Evolutionary conservation across 164 flowering plant genomes (phyloP).

Genomic region (Berberis vulgaris): DNA sequence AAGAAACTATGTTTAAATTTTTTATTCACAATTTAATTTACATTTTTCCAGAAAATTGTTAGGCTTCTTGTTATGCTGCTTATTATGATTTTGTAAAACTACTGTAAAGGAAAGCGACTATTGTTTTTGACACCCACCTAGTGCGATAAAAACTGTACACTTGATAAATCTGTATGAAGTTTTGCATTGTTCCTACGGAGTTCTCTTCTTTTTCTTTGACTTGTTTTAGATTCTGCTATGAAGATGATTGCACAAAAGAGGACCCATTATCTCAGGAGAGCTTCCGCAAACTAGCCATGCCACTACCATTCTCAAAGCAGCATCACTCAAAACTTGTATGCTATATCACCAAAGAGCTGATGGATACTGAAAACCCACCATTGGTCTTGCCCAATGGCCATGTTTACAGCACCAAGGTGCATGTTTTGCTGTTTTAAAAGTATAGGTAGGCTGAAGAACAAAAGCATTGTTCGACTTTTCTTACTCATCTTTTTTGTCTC

Average conservation of each 20-base stretch:
- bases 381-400: conserved; percentile 91
- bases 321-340: conserved; percentile 97
- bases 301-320: conserved; percentile 93
- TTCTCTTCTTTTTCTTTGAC: conserved; percentile 12
- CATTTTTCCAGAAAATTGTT: no score
- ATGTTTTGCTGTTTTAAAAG: neutral
- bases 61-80: no score
- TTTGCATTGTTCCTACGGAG: neutral
- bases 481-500: conserved; percentile 15
- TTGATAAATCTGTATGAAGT: no score
- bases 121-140: no score
- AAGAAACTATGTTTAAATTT: no score
- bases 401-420: conserved; percentile 91
- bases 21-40: no score
- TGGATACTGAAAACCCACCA: conserved; percentile 99
- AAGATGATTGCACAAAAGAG: conserved; percentile 88
- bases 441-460: neutral
- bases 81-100: no score
- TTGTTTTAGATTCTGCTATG: conserved; percentile 60
- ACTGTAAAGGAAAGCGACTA: no score
- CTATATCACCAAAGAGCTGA: conserved; percentile 87
- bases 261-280: conserved; percentile 92
- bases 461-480: neutral
- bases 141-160: no score
- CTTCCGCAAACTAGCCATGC: conserved; percentile 74